These are phyloP conservation scores for Hypsizygus marmoreus DNA, from an alignment of 768 basidiomycete genomes.

Conservation along the genomic window DNA sequence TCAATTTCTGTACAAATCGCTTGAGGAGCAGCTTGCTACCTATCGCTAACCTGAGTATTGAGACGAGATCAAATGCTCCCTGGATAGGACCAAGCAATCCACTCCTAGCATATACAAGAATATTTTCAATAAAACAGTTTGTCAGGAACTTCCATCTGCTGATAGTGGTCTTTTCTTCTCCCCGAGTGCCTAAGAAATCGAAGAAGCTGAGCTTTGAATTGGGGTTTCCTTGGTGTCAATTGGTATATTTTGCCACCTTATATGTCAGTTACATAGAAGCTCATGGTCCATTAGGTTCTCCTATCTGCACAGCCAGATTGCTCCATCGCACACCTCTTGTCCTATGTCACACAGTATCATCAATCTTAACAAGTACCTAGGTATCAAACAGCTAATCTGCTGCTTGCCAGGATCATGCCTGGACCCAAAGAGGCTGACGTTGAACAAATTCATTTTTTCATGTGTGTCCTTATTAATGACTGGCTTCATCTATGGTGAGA, in stretches of 20 bases:
- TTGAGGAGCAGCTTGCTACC: slow-evolving; percentile 15
- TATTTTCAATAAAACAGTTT: slow-evolving; percentile 30
- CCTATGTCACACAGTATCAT: slow-evolving; percentile 34
- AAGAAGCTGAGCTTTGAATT: slow-evolving; percentile 27
- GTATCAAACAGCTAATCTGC: too few species aligned
- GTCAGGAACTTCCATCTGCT: slow-evolving; percentile 19
- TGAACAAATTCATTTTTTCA: slow-evolving; percentile 27
- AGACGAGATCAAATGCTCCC: slow-evolving; percentile 20
- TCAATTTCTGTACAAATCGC: slow-evolving; percentile 16
- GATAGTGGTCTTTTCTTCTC: slow-evolving; percentile 31
- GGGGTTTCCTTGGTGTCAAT: slow-evolving; percentile 32
- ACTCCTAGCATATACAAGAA: slow-evolving; percentile 16
- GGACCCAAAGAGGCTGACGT: slow-evolving; percentile 29
- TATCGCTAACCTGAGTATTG: slow-evolving; percentile 21
- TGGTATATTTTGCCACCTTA: slow-evolving; percentile 29
- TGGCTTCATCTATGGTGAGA: too few species aligned
- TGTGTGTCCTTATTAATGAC: slow-evolving; percentile 27
- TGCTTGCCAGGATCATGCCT: too few species aligned
- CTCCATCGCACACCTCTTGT: slow-evolving; percentile 35
- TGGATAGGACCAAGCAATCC: neutral
- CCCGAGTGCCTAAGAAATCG: slow-evolving; percentile 5
- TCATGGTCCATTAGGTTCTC: slow-evolving; percentile 30
- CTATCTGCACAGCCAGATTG: slow-evolving; percentile 32
- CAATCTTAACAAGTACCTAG: slow-evolving; percentile 31
- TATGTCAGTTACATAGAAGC: neutral